These are phyloP conservation scores for Viola odorata DNA, from an alignment of 345 rosid species.

Conservation along the genomic window DNA sequence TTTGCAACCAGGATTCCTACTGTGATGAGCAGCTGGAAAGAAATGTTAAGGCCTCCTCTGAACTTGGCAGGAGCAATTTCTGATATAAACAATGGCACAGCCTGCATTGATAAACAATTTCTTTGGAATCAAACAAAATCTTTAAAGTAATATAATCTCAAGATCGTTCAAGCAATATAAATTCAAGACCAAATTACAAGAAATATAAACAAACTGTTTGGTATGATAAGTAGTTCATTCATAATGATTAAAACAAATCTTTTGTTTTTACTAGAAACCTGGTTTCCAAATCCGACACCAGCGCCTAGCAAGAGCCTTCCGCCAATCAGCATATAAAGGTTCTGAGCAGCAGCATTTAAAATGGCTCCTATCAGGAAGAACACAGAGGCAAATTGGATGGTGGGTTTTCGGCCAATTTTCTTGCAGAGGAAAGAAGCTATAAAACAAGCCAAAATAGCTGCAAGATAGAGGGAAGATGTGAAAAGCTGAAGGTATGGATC, in stretches of 20 bases:
- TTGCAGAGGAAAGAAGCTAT: conserved; percentile 39
- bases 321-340: conserved; percentile 47
- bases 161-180: background rate
- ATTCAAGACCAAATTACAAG: background rate
- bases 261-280: no score
- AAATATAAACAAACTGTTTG: background rate
- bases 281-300: conserved; percentile 74
- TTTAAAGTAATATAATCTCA: no score
- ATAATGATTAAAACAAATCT: no score
- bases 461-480: conserved; percentile 77
- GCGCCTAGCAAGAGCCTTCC: conserved; percentile 59
- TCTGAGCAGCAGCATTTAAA: conserved; percentile 34
- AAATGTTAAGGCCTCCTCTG: conserved; percentile 63
- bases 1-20: conserved; percentile 58
- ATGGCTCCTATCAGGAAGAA: conserved; percentile 61
- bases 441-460: conserved; percentile 50
- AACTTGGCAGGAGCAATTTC: conserved; percentile 61
- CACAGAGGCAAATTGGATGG: conserved; percentile 48
- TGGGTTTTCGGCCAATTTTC: conserved; percentile 43
- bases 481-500: conserved; percentile 56
- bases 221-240: background rate
- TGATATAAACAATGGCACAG: conserved; percentile 73
- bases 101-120: conserved; percentile 27
- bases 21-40: conserved; percentile 70
- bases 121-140: background rate